phyloP scores from a whole-genome alignment of 164 flowering plant genomes.

The Macadamia integrifolia region DNA sequence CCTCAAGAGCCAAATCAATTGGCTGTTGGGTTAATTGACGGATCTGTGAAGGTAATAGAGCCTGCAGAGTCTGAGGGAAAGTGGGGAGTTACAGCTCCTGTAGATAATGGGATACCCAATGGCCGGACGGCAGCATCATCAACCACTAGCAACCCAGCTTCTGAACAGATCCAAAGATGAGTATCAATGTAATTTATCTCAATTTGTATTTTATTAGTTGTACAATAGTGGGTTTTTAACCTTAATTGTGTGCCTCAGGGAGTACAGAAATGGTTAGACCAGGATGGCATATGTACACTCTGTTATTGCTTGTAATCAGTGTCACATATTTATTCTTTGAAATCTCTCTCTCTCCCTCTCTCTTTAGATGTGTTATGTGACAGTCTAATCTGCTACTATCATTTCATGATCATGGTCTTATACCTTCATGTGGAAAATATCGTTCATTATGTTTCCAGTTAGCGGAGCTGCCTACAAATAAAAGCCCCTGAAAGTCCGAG shows the following conservation, averaged over 20 bases:
- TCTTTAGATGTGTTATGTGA: too few species aligned
- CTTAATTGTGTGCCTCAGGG: conserved; percentile 3
- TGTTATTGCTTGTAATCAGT: background rate
- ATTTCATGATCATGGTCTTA: too few species aligned
- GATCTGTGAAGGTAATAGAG: conserved; percentile 72
- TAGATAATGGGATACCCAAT: conserved; percentile 47
- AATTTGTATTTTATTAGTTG: conserved; percentile 15
- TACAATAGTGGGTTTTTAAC: conserved; percentile 19
- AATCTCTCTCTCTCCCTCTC: too few species aligned
- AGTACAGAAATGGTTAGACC: conserved; percentile 1
- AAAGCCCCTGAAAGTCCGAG: too few species aligned
- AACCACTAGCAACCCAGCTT: conserved; percentile 51
- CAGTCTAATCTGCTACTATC: too few species aligned
- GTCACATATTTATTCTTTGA: too few species aligned
- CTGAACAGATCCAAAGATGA: conserved; percentile 68
- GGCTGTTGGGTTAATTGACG: conserved; percentile 81
- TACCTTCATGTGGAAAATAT: too few species aligned
- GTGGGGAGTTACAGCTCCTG: conserved; percentile 64
- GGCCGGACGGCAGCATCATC: conserved; percentile 57
- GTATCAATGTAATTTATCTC: conserved; percentile 1
- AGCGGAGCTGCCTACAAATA: too few species aligned
- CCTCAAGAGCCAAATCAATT: conserved; percentile 80
- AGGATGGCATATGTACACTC: background rate
- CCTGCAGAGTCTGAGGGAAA: conserved; percentile 73
- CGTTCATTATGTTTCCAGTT: too few species aligned